Conservation (phyloP, 2,329 filamentous ascomycete genomes). For the Monilinia fructigena region DNA sequence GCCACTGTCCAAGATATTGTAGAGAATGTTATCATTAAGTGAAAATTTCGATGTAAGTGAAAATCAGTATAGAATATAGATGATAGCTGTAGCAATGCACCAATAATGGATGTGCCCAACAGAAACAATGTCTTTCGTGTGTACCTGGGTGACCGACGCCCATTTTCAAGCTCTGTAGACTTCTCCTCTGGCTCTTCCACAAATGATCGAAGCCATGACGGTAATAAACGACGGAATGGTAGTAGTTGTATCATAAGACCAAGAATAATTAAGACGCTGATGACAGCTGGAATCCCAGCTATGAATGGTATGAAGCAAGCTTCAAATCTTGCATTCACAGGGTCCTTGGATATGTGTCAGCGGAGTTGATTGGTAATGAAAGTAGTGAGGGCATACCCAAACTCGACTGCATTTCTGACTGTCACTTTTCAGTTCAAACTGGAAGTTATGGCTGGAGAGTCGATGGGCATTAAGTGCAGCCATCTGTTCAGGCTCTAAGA, state of each 20-base stretch:
- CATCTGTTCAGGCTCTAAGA: constrained; percentile 6
- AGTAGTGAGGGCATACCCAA: constrained; percentile 24
- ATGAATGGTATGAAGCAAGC: constrained; percentile 35
- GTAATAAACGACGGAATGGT: constrained; percentile 38
- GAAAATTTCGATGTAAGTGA: constrained; percentile 27
- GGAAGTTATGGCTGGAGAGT: neutral
- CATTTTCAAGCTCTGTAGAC: constrained; percentile 38
- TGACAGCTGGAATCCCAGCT: constrained; percentile 33
- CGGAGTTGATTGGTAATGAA: neutral
- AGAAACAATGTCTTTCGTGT: constrained; percentile 42
- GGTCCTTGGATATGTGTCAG: constrained; percentile 31
- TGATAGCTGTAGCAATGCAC: constrained; percentile 40
- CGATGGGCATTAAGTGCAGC: constrained; percentile 2
- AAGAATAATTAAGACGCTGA: constrained; percentile 39
- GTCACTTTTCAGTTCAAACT: neutral
- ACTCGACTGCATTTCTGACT: constrained; percentile 21
- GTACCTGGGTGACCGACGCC: constrained; percentile 30
- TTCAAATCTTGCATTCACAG: constrained; percentile 36
- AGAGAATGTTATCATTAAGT: constrained; percentile 43
- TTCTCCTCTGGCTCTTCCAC: constrained; percentile 45
- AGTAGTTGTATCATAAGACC: constrained; percentile 32
- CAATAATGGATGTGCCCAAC: constrained; percentile 42
- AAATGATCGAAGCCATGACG: constrained; percentile 53
- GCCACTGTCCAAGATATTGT: constrained; percentile 34
- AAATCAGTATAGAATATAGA: constrained; percentile 38